phyloP scores from a whole-genome alignment of 805 yeast species.

The Debaryomyces castellii region DNA sequence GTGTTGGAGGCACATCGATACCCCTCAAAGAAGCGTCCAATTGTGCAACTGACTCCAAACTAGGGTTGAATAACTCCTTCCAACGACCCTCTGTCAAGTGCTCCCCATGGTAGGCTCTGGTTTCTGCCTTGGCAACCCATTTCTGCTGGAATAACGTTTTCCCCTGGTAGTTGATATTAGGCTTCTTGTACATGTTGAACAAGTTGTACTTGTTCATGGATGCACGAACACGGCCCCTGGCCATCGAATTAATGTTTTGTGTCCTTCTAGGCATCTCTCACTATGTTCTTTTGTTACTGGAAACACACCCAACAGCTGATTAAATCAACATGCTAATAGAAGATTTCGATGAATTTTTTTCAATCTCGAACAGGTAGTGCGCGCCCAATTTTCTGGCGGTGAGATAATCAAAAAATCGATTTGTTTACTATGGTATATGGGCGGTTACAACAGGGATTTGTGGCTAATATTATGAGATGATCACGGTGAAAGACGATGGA shows the following conservation, averaged over 20 bases:
- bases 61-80: slow-evolving; percentile 67
- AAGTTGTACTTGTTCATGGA: slow-evolving; percentile 90
- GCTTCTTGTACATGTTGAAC: slow-evolving; percentile 82
- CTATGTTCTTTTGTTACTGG: not conserved
- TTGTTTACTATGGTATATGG: too few relatives aligned
- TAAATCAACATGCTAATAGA: not conserved
- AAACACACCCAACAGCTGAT: not conserved
- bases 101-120: slow-evolving; percentile 96
- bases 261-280: slow-evolving; percentile 62
- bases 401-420: not conserved
- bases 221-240: slow-evolving; percentile 76
- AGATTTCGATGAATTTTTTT: slow-evolving; percentile 1
- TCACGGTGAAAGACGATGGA: not conserved
- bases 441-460: not conserved
- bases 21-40: slow-evolving; percentile 78
- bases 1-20: slow-evolving; percentile 58
- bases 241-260: slow-evolving; percentile 52
- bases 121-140: slow-evolving; percentile 87
- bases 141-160: slow-evolving; percentile 87
- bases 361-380: not conserved
- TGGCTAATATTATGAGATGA: slow-evolving; percentile 1
- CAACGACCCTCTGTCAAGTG: slow-evolving; percentile 82
- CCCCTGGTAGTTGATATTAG: slow-evolving; percentile 50
- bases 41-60: slow-evolving; percentile 83
- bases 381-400: not conserved